These are phyloP conservation scores for Hypoxylon lenormandii DNA, from an alignment of 495 filamentous ascomycete species.

Conservation along the genomic window DNA sequence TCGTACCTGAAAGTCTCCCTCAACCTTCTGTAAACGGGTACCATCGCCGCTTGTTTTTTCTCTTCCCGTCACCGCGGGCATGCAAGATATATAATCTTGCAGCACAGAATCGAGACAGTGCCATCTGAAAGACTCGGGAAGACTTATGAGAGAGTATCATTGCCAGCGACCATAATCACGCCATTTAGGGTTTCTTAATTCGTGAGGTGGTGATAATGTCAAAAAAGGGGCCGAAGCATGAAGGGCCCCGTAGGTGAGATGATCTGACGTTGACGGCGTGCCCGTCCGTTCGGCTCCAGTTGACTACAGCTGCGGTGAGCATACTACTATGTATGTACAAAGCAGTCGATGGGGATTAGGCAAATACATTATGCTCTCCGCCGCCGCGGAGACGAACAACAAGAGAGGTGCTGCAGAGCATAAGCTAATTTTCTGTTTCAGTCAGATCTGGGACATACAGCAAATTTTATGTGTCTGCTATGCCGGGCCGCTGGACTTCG, in stretches of 20 bases:
- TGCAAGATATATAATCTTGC: background rate
- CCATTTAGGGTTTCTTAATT: constrained; percentile 12
- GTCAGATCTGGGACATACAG: constrained; percentile 51
- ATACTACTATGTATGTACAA: background rate
- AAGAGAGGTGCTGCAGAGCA: constrained; percentile 43
- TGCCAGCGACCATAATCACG: constrained; percentile 1
- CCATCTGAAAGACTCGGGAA: background rate
- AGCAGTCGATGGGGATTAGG: constrained; percentile 35
- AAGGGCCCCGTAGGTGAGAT: constrained; percentile 30
- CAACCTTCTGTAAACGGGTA: constrained; percentile 40
- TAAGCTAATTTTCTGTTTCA: constrained; percentile 47
- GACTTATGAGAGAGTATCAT: background rate
- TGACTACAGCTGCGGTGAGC: constrained; percentile 27
- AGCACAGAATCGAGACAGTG: background rate
- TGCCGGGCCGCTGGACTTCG: constrained; percentile 13
- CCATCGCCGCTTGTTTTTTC: constrained; percentile 28
- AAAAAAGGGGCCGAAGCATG: constrained; percentile 13
- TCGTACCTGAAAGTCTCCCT: constrained; percentile 36
- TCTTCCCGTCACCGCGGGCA: constrained; percentile 14
- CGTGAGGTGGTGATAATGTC: constrained; percentile 8
- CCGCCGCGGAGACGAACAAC: constrained; percentile 44
- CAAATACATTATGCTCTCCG: constrained; percentile 29
- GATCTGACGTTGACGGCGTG: constrained; percentile 39
- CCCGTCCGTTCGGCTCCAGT: constrained; percentile 43
- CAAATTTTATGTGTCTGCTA: constrained; percentile 31